These are phyloP conservation scores for Vanderwaltozyma yarrowii DNA, from an alignment of 805 yeast genomes.

Conservation along the genomic window DNA sequence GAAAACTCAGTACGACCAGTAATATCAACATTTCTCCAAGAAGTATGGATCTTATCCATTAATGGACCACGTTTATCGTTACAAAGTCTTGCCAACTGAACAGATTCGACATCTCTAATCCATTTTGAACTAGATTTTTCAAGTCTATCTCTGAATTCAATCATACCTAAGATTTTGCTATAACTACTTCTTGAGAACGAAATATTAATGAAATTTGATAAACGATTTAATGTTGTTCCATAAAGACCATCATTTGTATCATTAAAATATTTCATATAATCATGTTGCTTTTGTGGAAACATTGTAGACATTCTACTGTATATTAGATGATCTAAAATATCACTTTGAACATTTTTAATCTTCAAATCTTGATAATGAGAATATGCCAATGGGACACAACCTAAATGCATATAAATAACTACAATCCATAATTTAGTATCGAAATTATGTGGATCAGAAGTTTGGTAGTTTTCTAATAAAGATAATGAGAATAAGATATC, in stretches of 20 bases:
- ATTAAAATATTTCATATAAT: conserved; percentile 23
- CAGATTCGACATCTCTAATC: conserved; percentile 16
- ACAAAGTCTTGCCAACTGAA: conserved; percentile 22
- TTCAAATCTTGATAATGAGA: conserved; percentile 44
- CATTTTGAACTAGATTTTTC: conserved; percentile 39
- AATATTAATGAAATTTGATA: conserved; percentile 39
- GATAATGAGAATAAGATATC: conserved; percentile 35
- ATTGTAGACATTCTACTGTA: conserved; percentile 39
- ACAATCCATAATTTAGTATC: conserved; percentile 64
- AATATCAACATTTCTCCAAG: conserved; percentile 29
- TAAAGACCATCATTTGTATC: conserved; percentile 39
- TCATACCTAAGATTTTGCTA: conserved; percentile 57
- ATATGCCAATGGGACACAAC: conserved; percentile 41
- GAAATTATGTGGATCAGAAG: conserved; percentile 60
- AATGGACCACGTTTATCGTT: conserved; percentile 22
- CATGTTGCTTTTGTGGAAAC: conserved; percentile 34
- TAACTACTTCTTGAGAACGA: conserved; percentile 53
- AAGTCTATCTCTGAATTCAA: conserved; percentile 47
- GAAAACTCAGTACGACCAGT: conserved; percentile 5
- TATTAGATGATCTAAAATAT: conserved; percentile 49
- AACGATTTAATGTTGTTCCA: conserved; percentile 37
- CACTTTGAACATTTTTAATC: conserved; percentile 68
- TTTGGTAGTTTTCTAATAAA: conserved; percentile 47
- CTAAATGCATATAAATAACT: conserved; percentile 48
- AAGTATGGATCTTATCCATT: conserved; percentile 10